Base-by-base conservation (phyloP, 2,329 filamentous ascomycete species). In the Trichoderma pleuroti region DNA sequence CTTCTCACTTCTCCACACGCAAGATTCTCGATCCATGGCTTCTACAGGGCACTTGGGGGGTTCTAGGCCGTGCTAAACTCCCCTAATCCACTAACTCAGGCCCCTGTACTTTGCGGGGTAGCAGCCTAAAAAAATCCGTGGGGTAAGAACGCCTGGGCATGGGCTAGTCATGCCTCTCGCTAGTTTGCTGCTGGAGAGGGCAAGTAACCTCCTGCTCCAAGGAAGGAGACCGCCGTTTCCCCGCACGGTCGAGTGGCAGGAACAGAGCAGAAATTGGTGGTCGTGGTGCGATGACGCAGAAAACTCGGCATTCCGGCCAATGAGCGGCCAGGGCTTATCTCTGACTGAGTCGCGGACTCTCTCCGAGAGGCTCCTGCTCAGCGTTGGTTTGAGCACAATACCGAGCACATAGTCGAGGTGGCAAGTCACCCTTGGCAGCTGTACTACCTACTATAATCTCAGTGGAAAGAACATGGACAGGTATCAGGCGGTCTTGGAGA, bases 71-170 rank as follows among this genome's bases (percentile, higher is more conserved):
- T 46, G 32, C 63, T 56, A 46, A 57, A 12, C 24, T 21, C 18
- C 56, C 18, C 56, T 34, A 21, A 24, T 4, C 34, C 56, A 16
- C 56, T 34, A 34, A 59, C 56, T 67, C 52, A 42, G 34, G 8
- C 68, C 68, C 60, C 68, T 65, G 60, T n/a, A 46, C 30, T 59
- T 42, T 70, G 68, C 60, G 68, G 68, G 68, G 68, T 70, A 68
- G 24, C 18, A 34, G 66, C 54, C 56, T 18, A 68, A 52, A 26
- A 52, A 26, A n/a, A 36, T 49, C 46, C 46, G 46, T 36, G 63
- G 63, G 46, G 46, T 39, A 68, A 61, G 56, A 68, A 39, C 66
- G 28, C 42, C 42, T 10, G n/a, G 39, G 39, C 18, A 16, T 42
- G 36, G 32, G 24, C 49, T 54, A 54, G 59, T 24, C 30, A 36